Conservation (phyloP, 495 filamentous ascomycete genomes). For the Lasiosphaeria hispida region DNA sequence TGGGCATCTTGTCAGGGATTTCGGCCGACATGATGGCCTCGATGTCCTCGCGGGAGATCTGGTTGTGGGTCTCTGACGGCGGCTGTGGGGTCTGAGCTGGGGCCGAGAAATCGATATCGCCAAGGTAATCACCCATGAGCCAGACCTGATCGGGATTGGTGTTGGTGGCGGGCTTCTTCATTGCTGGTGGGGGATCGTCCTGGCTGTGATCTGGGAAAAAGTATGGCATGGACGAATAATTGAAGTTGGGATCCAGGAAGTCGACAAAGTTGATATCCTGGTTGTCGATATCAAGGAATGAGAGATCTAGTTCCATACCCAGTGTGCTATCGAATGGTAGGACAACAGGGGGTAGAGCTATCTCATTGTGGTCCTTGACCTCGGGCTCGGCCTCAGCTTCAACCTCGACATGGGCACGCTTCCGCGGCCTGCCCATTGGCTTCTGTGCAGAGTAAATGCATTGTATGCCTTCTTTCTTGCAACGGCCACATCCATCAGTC, state of each 20-base stretch:
- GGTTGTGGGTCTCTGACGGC: slow-evolving; percentile 17
- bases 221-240: background rate
- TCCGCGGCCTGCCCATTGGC: slow-evolving; percentile 60
- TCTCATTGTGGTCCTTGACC: background rate
- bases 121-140: slow-evolving; percentile 6
- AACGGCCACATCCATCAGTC: slow-evolving; percentile 53
- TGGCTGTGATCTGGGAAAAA: background rate
- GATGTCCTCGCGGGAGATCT: slow-evolving; percentile 19
- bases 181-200: background rate
- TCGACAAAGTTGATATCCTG: slow-evolving; percentile 33
- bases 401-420: slow-evolving; percentile 46
- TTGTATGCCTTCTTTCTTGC: slow-evolving; percentile 49
- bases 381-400: background rate
- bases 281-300: slow-evolving; percentile 33
- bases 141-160: background rate
- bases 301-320: slow-evolving; percentile 32
- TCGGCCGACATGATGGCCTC: slow-evolving; percentile 9
- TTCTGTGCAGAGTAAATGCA: slow-evolving; percentile 62
- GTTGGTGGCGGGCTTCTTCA: slow-evolving; percentile 1
- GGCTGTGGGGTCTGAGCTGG: slow-evolving; percentile 6
- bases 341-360: background rate
- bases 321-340: slow-evolving; percentile 24
- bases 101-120: slow-evolving; percentile 17
- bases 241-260: slow-evolving; percentile 1
- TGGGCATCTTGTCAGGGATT: slow-evolving; percentile 12